phyloP scores from a whole-genome alignment of 306 rosid species.

The Rosa rugosa region DNA sequence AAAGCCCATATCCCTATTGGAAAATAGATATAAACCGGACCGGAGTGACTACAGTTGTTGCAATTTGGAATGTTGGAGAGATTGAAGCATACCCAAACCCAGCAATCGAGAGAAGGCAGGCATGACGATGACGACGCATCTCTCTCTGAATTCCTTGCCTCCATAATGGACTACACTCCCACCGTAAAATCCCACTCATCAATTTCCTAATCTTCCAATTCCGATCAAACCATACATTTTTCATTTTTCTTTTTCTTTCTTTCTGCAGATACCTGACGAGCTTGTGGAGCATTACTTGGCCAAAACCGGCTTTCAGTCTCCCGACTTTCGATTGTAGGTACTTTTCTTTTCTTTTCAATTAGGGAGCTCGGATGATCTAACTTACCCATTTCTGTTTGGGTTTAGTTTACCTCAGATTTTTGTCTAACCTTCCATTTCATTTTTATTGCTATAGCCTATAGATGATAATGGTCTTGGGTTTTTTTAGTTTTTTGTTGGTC shows the following conservation, averaged over 20 bases:
- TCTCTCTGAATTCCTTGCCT: conserved; percentile 74
- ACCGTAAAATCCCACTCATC: conserved; percentile 41
- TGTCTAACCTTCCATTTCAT: too few species aligned
- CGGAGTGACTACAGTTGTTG: too few species aligned
- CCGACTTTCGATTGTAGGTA: conserved; percentile 92
- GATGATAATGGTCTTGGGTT: background rate
- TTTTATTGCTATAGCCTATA: background rate
- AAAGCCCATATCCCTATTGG: too few species aligned
- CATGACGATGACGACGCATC: conserved; percentile 83
- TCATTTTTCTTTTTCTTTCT: too few species aligned
- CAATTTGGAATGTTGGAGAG: too few species aligned
- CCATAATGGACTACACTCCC: conserved; percentile 78
- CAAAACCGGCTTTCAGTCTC: conserved; percentile 88
- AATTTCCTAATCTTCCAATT: background rate
- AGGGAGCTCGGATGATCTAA: background rate
- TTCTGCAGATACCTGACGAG: conserved; percentile 81
- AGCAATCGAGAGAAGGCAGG: conserved; percentile 60
- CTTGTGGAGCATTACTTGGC: conserved; percentile 92
- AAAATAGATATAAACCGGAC: too few species aligned
- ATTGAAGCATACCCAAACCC: conserved; percentile 21
- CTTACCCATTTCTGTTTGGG: background rate
- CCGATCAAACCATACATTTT: background rate
- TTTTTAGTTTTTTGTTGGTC: too few species aligned
- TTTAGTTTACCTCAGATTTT: background rate
- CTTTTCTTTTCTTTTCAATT: conserved; percentile 13